phyloP scores from a whole-genome alignment of 139 green algal species.

The Chlamydomonas eustigma region DNA sequence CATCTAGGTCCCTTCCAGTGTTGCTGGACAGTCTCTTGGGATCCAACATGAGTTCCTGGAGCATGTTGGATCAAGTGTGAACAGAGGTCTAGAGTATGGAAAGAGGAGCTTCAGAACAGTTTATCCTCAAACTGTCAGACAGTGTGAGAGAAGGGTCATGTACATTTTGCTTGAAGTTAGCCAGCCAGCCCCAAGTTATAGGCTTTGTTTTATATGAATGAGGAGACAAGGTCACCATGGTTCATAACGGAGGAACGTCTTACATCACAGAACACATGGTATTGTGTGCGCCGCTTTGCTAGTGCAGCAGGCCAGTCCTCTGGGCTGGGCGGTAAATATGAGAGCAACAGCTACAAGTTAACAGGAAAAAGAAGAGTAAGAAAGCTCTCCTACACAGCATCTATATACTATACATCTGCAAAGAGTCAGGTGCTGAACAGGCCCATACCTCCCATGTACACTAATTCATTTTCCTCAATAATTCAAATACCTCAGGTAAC shows the following conservation, averaged over 20 bases:
- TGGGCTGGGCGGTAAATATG: conserved; percentile 68
- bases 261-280: conserved; percentile 78
- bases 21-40: conserved; percentile 39
- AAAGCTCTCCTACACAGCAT: too few relatives aligned
- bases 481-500: too few relatives aligned
- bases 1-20: background rate
- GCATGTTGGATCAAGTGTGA: too few relatives aligned
- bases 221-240: background rate
- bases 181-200: background rate
- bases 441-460: too few relatives aligned
- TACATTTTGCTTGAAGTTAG: background rate
- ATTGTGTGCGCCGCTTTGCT: conserved; percentile 62
- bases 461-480: too few relatives aligned
- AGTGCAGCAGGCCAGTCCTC: conserved; percentile 61
- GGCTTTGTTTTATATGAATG: background rate
- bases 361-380: too few relatives aligned
- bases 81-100: too few relatives aligned
- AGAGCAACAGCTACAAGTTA: conserved; percentile 74
- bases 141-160: background rate
- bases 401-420: too few relatives aligned
- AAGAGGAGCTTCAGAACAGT: too few relatives aligned
- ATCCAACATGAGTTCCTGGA: conserved; percentile 81
- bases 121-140: too few relatives aligned
- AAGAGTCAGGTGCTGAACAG: too few relatives aligned
- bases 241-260: conserved; percentile 1